Evolutionary conservation across 768 basidiomycete species (phyloP).

Genomic region (Hypholoma sublateritium): DNA sequence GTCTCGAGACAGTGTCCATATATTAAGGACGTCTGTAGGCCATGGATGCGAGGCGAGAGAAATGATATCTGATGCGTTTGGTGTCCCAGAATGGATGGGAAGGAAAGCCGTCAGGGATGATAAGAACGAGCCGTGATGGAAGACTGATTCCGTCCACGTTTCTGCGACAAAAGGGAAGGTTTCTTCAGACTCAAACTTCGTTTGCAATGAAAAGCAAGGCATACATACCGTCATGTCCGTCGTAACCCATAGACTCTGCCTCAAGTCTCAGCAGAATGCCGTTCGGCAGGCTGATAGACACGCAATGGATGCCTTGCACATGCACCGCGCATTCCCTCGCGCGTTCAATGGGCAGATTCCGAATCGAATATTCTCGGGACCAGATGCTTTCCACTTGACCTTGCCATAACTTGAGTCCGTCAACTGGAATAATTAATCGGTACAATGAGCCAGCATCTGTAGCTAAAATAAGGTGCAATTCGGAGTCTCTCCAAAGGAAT

Average conservation of each 20-base stretch:
- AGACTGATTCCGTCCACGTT: constrained; percentile 67
- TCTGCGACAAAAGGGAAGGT: constrained; percentile 39
- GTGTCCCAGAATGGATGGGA: constrained; percentile 46
- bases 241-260: constrained; percentile 54
- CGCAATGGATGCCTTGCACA: constrained; percentile 63
- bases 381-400: constrained; percentile 52
- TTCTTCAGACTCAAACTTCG: constrained; percentile 11
- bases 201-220: constrained; percentile 22
- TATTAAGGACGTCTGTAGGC: constrained; percentile 70
- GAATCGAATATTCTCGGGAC: constrained; percentile 69
- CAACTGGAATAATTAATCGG: constrained; percentile 65
- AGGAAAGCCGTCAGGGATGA: constrained; percentile 68
- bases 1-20: constrained; percentile 89
- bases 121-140: constrained; percentile 66
- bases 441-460: constrained; percentile 72
- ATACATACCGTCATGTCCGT: constrained; percentile 53
- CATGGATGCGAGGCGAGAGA: constrained; percentile 73
- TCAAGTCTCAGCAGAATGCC: constrained; percentile 73
- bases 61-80: constrained; percentile 60
- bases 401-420: constrained; percentile 57
- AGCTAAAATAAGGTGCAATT: constrained; percentile 71
- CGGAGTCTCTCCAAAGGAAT: constrained; percentile 49
- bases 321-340: constrained; percentile 49
- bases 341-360: constrained; percentile 41
- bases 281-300: constrained; percentile 60